Percentiles rank a stretch among this genome's conserved stretches.
Conservation (phyloP, 176 grass and related monocot species). For the Alopecurus myosuroides region DNA sequence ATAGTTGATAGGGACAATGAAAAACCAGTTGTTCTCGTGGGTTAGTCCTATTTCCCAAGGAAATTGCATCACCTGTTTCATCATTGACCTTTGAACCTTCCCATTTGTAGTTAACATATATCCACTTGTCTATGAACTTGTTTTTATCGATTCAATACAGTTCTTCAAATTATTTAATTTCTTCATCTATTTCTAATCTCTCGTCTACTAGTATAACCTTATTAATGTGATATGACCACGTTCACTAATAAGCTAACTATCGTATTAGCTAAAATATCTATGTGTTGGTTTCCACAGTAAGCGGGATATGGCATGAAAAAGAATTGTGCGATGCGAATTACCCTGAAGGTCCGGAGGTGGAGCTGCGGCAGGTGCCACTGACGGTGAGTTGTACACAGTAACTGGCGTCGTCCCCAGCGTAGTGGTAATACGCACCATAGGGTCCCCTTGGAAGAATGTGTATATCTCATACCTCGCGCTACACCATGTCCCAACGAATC, state of each 20-base stretch:
- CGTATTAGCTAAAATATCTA: no score
- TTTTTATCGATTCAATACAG: neutral
- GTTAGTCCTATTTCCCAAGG: neutral
- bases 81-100: neutral
- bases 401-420: neutral
- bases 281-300: neutral
- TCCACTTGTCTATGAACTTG: neutral
- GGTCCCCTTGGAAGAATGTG: neutral
- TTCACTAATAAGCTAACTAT: no score
- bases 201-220: neutral
- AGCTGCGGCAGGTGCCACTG: neutral
- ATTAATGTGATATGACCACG: neutral
- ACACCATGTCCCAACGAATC: neutral
- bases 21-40: neutral
- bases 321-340: no score
- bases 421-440: neutral
- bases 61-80: no score
- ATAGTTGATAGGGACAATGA: neutral
- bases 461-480: slow-evolving; percentile 15
- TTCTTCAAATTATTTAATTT: neutral
- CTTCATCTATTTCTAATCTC: neutral
- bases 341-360: neutral
- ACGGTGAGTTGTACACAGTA: neutral
- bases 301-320: no score
- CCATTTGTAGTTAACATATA: neutral